Evolutionary conservation across 2,329 filamentous ascomycete species (phyloP).

Genomic region (Diaporthe sp.): DNA sequence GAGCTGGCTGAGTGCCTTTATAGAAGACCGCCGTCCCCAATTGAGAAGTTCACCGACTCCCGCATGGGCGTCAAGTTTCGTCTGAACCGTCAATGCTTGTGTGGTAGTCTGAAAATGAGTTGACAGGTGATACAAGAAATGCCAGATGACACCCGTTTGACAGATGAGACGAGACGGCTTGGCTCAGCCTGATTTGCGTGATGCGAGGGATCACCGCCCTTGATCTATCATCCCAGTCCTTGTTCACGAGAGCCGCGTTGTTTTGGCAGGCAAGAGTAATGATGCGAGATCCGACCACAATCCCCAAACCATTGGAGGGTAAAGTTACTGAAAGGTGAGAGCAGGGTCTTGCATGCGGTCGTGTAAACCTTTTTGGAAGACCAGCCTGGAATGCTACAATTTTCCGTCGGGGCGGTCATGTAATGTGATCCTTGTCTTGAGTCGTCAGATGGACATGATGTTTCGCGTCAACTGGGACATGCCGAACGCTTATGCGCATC

Average conservation of each 20-base stretch:
- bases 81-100: background rate
- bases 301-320: background rate
- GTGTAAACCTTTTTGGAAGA: background rate
- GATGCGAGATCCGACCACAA: background rate
- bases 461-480: conserved; percentile 8
- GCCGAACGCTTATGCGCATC: background rate
- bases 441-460: background rate
- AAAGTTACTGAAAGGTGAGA: background rate
- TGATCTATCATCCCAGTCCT: background rate
- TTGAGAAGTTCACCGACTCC: background rate
- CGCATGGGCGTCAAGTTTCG: background rate
- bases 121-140: conserved; percentile 8
- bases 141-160: conserved; percentile 23
- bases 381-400: background rate
- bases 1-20: background rate
- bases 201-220: background rate
- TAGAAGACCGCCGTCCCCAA: background rate
- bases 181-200: background rate
- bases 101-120: background rate
- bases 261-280: background rate
- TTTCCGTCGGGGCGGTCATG: background rate
- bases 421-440: background rate
- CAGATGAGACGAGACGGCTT: conserved; percentile 29
- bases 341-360: background rate
- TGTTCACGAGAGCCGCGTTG: background rate